Percentiles rank a stretch among this genome's conserved stretches.
Evolutionary conservation across 2,329 filamentous ascomycete genomes (phyloP).

Genomic region (Mycosphaerelloides madeirae): DNA sequence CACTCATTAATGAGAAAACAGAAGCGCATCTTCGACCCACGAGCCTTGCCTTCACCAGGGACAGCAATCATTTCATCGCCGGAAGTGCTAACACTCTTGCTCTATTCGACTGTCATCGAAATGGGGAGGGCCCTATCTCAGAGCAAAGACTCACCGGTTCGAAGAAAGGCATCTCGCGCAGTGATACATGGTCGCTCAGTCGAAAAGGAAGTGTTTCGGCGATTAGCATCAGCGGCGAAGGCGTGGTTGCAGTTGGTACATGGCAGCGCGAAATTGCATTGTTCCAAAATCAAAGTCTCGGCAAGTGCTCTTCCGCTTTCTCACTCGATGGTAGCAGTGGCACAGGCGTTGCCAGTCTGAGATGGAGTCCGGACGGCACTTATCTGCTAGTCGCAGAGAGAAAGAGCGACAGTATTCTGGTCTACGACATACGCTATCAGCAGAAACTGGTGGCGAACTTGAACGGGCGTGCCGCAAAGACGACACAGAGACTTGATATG

Average conservation of each 20-base stretch:
- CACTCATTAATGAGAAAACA: conserved; percentile 50
- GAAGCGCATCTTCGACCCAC: conserved; percentile 54
- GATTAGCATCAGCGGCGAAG: conserved; percentile 44
- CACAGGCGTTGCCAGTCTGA: conserved; percentile 51
- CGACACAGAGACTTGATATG: conserved; percentile 54
- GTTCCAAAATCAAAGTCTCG: conserved; percentile 48
- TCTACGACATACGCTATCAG: conserved; percentile 58
- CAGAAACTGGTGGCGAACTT: conserved; percentile 49
- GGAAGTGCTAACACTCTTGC: conserved; percentile 52
- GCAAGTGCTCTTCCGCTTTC: conserved; percentile 50
- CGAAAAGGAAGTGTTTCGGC: conserved; percentile 55
- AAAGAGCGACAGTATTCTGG: conserved; percentile 50
- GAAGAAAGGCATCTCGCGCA: conserved; percentile 27
- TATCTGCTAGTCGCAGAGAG: conserved; percentile 58
- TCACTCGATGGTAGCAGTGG: conserved; percentile 35
- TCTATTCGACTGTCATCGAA: conserved; percentile 51
- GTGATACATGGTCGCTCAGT: conserved; percentile 41
- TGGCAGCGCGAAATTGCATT: conserved; percentile 53
- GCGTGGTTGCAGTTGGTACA: conserved; percentile 55
- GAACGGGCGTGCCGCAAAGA: conserved; percentile 38
- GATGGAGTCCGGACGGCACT: conserved; percentile 54
- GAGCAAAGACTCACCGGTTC: conserved; percentile 37
- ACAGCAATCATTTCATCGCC: conserved; percentile 52
- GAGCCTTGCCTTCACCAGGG: conserved; percentile 50
- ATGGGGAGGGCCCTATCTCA: conserved; percentile 44